These are phyloP conservation scores for Persicaria maculosa DNA, from an alignment of 148 eudicot genomes.

Conservation along the genomic window DNA sequence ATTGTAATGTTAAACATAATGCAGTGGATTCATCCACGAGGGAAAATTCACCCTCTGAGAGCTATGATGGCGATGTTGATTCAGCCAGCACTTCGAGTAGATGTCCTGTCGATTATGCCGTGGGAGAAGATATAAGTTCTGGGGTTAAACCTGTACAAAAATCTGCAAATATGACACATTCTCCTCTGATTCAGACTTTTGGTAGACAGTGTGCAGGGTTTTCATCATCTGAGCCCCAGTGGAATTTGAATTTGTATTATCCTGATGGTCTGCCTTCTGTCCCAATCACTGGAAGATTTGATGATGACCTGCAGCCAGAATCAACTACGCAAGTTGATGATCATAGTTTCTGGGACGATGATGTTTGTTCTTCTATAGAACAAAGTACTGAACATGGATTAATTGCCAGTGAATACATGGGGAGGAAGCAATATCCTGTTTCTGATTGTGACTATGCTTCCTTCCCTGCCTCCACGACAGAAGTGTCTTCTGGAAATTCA, in stretches of 20 bases:
- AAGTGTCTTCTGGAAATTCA: too few relatives aligned
- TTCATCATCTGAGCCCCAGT: slow-evolving; percentile 18
- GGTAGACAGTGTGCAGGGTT: slow-evolving; percentile 22
- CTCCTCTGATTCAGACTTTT: slow-evolving; percentile 27
- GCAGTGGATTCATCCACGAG: slow-evolving; percentile 19
- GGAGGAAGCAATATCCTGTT: slow-evolving; percentile 10
- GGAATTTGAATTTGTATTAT: slow-evolving; percentile 23
- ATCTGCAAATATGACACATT: slow-evolving; percentile 12
- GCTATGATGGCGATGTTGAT: slow-evolving; percentile 14
- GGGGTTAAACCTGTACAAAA: slow-evolving; percentile 7
- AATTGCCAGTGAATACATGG: slow-evolving; percentile 9
- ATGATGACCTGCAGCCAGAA: slow-evolving; percentile 14
- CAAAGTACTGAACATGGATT: neutral
- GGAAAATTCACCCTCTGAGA: slow-evolving; percentile 19
- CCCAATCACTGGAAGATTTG: slow-evolving; percentile 21
- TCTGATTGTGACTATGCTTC: neutral
- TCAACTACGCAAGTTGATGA: slow-evolving; percentile 25
- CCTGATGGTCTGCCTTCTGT: slow-evolving; percentile 24
- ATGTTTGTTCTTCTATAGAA: slow-evolving; percentile 5
- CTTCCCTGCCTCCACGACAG: too few relatives aligned
- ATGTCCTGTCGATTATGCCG: slow-evolving; percentile 17
- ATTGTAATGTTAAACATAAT: neutral
- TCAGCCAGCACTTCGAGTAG: slow-evolving; percentile 20
- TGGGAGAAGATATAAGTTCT: slow-evolving; percentile 20
- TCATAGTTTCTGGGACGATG: slow-evolving; percentile 27